Conservation (phyloP, 164 flowering plant genomes). For the Nymphaea thermarum region DNA sequence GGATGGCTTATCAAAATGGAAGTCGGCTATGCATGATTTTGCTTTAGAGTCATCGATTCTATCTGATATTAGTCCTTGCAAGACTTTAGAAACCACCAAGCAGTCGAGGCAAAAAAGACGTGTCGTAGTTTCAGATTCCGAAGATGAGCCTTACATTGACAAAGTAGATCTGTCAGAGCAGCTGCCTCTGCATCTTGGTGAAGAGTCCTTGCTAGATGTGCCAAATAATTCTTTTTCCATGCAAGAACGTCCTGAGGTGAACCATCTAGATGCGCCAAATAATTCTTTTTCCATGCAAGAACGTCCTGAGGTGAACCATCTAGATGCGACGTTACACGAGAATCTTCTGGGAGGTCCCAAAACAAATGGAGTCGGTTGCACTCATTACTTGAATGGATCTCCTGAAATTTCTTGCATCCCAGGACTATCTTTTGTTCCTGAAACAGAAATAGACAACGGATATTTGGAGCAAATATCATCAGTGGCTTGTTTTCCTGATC, state of each 20-base stretch:
- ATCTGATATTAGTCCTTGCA: constrained; percentile 19
- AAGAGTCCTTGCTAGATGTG: constrained; percentile 4
- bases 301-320: not conserved
- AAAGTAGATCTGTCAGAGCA: constrained; percentile 7
- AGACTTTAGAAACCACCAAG: constrained; percentile 18
- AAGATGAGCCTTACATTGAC: constrained; percentile 28
- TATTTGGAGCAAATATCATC: constrained; percentile 19
- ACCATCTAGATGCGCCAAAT: not conserved
- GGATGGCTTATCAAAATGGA: constrained; percentile 49
- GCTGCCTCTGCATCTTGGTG: not conserved
- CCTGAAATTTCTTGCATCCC: constrained; percentile 50
- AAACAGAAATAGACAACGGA: constrained; percentile 42
- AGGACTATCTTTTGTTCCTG: constrained; percentile 78
- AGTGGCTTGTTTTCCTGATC: constrained; percentile 14
- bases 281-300: not conserved
- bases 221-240: not conserved
- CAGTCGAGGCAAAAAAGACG: not conserved
- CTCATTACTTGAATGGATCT: constrained; percentile 20
- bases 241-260: not conserved
- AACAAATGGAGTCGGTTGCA: not conserved
- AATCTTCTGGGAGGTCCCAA: not conserved
- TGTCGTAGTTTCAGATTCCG: constrained; percentile 61
- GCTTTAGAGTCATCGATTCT: constrained; percentile 15
- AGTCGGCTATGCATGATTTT: constrained; percentile 20
- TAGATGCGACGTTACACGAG: not conserved